Conservation (phyloP, 2,329 filamentous ascomycete species). For the Atkinsonella texensis region DNA sequence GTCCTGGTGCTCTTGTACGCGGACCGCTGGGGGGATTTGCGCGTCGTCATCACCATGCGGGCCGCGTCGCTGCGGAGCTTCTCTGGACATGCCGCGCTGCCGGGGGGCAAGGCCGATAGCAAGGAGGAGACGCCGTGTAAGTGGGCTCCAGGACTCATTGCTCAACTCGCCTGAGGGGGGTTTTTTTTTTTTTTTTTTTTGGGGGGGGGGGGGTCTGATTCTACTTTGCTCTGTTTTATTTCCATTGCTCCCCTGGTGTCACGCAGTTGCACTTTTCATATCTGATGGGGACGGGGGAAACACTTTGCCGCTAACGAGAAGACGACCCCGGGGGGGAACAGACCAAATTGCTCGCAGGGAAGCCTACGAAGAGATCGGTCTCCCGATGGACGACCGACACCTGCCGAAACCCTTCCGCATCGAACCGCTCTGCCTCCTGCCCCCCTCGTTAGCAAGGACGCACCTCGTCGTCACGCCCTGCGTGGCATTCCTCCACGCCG, state of each 20-base stretch:
- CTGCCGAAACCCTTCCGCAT: slow-evolving; percentile 70
- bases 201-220: too few relatives aligned
- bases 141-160: too few relatives aligned
- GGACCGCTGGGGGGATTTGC: slow-evolving; percentile 67
- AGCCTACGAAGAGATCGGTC: slow-evolving; percentile 85
- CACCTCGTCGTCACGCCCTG: slow-evolving; percentile 65
- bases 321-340: slow-evolving; percentile 9
- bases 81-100: slow-evolving; percentile 80
- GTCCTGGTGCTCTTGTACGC: slow-evolving; percentile 83
- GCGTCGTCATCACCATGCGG: slow-evolving; percentile 58
- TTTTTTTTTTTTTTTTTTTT: too few relatives aligned
- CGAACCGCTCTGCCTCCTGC: slow-evolving; percentile 78
- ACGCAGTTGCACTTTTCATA: too few relatives aligned
- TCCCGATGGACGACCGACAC: slow-evolving; percentile 57
- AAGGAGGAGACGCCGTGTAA: slow-evolving; percentile 48
- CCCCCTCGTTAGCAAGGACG: slow-evolving; percentile 61
- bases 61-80: slow-evolving; percentile 51
- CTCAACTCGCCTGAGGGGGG: too few relatives aligned
- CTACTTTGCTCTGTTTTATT: too few relatives aligned
- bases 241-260: too few relatives aligned
- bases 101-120: slow-evolving; percentile 60
- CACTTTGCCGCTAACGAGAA: too few relatives aligned
- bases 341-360: slow-evolving; percentile 81
- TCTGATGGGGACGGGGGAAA: too few relatives aligned
- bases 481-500: slow-evolving; percentile 63